Percentiles rank a stretch among this genome's conserved stretches.
Conservation (phyloP, 176 grass and related monocot genomes). For the Aegilops bicornis region DNA sequence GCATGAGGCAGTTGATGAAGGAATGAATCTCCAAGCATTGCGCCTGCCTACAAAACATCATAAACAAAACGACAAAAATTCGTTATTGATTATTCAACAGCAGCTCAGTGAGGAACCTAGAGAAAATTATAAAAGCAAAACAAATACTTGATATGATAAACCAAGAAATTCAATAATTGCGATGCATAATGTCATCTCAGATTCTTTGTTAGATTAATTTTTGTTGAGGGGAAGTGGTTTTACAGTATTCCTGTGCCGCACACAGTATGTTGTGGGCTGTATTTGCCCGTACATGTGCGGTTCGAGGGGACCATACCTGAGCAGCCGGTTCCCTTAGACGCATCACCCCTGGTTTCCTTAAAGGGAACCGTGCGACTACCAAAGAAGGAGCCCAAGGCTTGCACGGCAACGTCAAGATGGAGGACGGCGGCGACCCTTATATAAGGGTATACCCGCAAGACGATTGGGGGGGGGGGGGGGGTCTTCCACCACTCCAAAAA, state of each 20-base stretch:
- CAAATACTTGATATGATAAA: background rate
- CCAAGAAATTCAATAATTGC: background rate
- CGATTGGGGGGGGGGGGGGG: background rate
- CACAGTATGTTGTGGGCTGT: background rate
- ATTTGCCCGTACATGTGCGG: background rate
- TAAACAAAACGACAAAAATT: constrained; percentile 11
- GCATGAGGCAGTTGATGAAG: constrained; percentile 98
- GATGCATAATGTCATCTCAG: background rate
- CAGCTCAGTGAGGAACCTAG: background rate
- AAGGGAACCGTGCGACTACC: background rate
- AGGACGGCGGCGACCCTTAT: background rate
- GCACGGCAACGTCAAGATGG: background rate
- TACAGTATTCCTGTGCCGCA: background rate
- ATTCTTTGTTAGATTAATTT: background rate
- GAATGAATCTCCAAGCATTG: constrained; percentile 99
- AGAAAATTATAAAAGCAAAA: background rate
- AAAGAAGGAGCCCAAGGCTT: background rate
- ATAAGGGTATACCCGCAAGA: background rate
- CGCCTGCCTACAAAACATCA: constrained; percentile 75
- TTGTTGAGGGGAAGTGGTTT: background rate
- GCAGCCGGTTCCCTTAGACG: background rate
- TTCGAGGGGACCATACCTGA: background rate
- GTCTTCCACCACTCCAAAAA: background rate
- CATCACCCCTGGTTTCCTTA: background rate
- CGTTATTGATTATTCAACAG: background rate